phyloP scores from a whole-genome alignment of 2,329 filamentous ascomycete species.

The Westerdykella ornata region DNA sequence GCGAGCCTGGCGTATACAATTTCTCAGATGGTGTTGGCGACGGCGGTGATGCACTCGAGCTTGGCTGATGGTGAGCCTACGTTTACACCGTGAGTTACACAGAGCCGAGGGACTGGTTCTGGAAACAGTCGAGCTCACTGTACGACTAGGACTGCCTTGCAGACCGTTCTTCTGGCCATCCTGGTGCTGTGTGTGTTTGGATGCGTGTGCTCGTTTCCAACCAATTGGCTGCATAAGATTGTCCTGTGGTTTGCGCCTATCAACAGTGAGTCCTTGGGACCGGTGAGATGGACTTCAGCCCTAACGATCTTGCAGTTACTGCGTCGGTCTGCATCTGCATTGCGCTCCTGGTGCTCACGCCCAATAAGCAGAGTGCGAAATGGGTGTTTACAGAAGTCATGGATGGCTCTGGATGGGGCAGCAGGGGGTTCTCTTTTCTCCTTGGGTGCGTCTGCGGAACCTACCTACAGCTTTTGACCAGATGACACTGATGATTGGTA shows the following conservation, averaged over 20 bases:
- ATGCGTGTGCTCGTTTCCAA: constrained; percentile 57
- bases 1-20: constrained; percentile 58
- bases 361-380: constrained; percentile 51
- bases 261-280: constrained; percentile 44
- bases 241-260: constrained; percentile 61
- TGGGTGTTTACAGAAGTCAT: constrained; percentile 58
- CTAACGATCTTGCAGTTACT: constrained; percentile 38
- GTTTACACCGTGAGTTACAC: constrained; percentile 50
- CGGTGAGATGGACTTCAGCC: background rate
- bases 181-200: constrained; percentile 51
- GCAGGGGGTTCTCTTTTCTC: constrained; percentile 55
- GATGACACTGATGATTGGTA: constrained; percentile 11
- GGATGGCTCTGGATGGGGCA: constrained; percentile 58
- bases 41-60: constrained; percentile 54
- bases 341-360: constrained; percentile 52
- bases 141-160: constrained; percentile 46
- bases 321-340: constrained; percentile 57
- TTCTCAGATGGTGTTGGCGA: constrained; percentile 58
- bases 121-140: background rate
- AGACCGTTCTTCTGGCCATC: constrained; percentile 55
- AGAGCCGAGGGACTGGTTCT: constrained; percentile 3
- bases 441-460: constrained; percentile 43
- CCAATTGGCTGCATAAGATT: constrained; percentile 53
- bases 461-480: background rate
- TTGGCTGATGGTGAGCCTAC: constrained; percentile 46